These are phyloP conservation scores for Yarrowia phangngaensis DNA, from an alignment of 805 yeast species.

Conservation along the genomic window DNA sequence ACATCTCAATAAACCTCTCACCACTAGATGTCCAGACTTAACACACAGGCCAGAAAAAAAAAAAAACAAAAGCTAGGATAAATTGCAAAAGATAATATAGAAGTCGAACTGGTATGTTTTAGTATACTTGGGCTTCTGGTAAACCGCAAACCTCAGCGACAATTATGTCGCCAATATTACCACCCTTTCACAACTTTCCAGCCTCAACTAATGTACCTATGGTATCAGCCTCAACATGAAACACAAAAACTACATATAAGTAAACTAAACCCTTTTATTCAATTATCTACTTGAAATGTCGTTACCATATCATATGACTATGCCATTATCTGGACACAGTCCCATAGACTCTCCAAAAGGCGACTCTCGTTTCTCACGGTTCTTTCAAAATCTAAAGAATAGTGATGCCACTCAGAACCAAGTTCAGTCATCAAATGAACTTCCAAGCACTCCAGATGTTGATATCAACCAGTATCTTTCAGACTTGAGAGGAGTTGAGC, in stretches of 20 bases:
- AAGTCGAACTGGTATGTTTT: too few relatives aligned
- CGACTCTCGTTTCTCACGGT: slow-evolving; percentile 14
- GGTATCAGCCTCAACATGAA: slow-evolving; percentile 9
- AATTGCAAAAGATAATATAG: too few relatives aligned
- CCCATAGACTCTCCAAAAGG: slow-evolving; percentile 7
- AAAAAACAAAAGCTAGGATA: too few relatives aligned
- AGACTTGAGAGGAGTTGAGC: too few relatives aligned
- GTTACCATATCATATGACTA: slow-evolving; percentile 9
- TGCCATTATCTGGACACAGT: slow-evolving; percentile 5
- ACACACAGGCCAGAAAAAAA: too few relatives aligned
- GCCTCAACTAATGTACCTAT: too few relatives aligned
- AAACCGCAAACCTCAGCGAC: too few relatives aligned
- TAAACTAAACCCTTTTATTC: not conserved
- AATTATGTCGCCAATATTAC: too few relatives aligned
- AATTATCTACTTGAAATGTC: not conserved
- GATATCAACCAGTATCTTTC: slow-evolving; percentile 8
- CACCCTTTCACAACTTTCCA: too few relatives aligned
- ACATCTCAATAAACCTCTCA: too few relatives aligned
- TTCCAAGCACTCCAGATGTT: slow-evolving; percentile 2
- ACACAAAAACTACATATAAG: not conserved
- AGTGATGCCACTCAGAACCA: not conserved
- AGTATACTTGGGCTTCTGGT: too few relatives aligned
- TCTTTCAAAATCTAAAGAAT: slow-evolving; percentile 5
- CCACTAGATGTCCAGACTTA: too few relatives aligned
- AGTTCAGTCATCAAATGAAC: not conserved